Base-by-base conservation (phyloP, 1,139 yeast genomes). In the Scheffersomyces quercinus region DNA sequence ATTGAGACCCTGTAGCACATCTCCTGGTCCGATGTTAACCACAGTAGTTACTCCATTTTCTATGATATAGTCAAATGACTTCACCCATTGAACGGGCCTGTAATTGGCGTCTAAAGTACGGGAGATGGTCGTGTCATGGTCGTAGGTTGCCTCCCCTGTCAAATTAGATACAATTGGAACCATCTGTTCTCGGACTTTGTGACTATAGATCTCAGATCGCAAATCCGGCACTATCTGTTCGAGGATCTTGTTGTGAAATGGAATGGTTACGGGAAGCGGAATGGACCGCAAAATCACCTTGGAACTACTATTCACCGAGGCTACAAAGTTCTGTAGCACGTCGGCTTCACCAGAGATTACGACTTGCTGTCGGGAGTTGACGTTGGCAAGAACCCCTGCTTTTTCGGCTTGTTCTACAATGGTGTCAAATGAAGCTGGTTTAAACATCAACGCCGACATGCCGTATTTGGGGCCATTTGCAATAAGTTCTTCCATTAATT, bases 201-300 rank as follows among this genome's bases (percentile, higher is more conserved):
- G 48, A 36, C 44, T 53, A 41, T 39, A 47, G 29, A 50, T 49
- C 35, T 45, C 56, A 20, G 54, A 53, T 9, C 40, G 39, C 37
- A 76, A 60, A 32, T 61, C 57, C 5, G 55, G 51, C 43, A 70
- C 75, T 2, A 81, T 75, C 0, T 64, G 60, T 20, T 48, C 45
- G 55, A 81, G 63, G 15, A 68, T 49, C 1, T 59, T 50, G 39
- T 71, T 74, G 55, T 81, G 86, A 57, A 81, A 81, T 5, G 86
- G 84, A 1, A 81, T 75, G 3, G 70, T 60, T 2, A 80, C 85
- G 0, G 79, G 75, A 38, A 81, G 57, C 26, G 53, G 53, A 7
- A 64, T 59, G 1, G 60, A 48, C 47, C 64, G 64, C 14, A 66
- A 48, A 8, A 65, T 55, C 8, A 52, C 40, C 30, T 53, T 56